Base-by-base conservation (phyloP, 768 basidiomycete genomes). In the Mrakia hoshinonis region DNA sequence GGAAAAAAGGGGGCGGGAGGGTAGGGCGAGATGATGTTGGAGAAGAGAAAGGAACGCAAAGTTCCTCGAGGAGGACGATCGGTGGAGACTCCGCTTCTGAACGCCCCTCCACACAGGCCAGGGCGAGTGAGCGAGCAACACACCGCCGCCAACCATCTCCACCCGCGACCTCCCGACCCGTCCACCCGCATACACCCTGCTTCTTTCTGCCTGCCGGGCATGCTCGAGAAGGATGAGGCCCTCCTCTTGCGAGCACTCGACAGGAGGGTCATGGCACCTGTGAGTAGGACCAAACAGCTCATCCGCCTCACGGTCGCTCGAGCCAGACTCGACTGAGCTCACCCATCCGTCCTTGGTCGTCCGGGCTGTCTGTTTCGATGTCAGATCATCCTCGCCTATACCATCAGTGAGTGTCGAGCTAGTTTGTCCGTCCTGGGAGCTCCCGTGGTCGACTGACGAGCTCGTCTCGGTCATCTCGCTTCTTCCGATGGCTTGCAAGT, bases 371-470 rank as follows among this genome's bases (percentile, higher is more conserved):
- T 12, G 7, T 36, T 46, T 36, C 13, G 11, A n/a, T 34, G 13
- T 61, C n/a, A 70, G 69, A 51, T 70, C 62, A 60, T 70, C 49
- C 58, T 61, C 48, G 69, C 69, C 49, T 70, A 70, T 39, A 48
- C 58, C 7, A 51, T 60, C 69, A 64, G 69, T 70, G 38, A 15
- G 69, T 63, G 13, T 22, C 29, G 52, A 18, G 29, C 24, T 20
- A 22, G 47, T n/a, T 70, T 34, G 39, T 48, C 22, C 34, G 22
- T 34, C 15, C 7, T 26, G 20, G 38, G 9, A 54, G 13, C 2
- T 51, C n/a, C 12, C 13, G 36, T 29, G 20, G 18, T 49, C 18
- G 20, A 2, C 39, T 46, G 38, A 52, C 20, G 36, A 48, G 18
- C 48, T 34, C 43, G 31, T 68, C 3, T 5, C 26, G 38, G 13